Evolutionary conservation across 495 filamentous ascomycete species (phyloP), one percentile per base, ranked within the genome.

Genomic region (Hamigera avellanea): DNA sequence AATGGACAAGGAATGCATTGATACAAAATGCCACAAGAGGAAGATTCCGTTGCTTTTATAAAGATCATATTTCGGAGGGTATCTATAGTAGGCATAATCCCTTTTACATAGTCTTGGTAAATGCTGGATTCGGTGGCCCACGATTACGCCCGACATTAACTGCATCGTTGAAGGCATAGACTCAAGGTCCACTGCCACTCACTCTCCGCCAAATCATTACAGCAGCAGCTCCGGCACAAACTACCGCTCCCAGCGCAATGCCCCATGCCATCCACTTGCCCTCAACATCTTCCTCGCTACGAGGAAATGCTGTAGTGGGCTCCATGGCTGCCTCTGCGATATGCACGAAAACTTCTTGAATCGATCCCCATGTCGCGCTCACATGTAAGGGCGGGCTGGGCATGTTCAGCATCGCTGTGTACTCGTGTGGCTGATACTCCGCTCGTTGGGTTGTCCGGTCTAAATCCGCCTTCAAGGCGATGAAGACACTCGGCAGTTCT

Each of bases 371-470:
- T 5, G 79, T 91, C 26, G 83, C 83, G 54, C 86, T 93, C 21
- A 95, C 93, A 66, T 98, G 91, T 36, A 95, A 58, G 6, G 91
- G 91, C 9, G 89, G 75, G 36, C 77, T 75, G 3, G 65, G 53
- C 56, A 72, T 63, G 71, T 93, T 93, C 44, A 93, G 56, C 29
- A 71, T 64, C 18, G 75, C 71, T 0, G 91, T 94, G 52, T 94
- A 96, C 39, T 86, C 79, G 52, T 98, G 91, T 3, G 91, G 91
- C 57, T 98, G 91, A 42, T 78, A 59, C 57, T 96, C 87, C 25
- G 80, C 80, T 33, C 89, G 73, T 61, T 98, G 91, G 12, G 83
- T 94, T 2, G 87, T 93, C 49, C 91, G 91, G 54, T 98, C 91
- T 34, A 78, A 69, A 54, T 98, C 91, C 1, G 91, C 91, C 50